Evolutionary conservation across 108 stramenopile species (phyloP), one percentile per base, ranked within the genome.

Genomic region (Stephanodiscus minutulus): DNA sequence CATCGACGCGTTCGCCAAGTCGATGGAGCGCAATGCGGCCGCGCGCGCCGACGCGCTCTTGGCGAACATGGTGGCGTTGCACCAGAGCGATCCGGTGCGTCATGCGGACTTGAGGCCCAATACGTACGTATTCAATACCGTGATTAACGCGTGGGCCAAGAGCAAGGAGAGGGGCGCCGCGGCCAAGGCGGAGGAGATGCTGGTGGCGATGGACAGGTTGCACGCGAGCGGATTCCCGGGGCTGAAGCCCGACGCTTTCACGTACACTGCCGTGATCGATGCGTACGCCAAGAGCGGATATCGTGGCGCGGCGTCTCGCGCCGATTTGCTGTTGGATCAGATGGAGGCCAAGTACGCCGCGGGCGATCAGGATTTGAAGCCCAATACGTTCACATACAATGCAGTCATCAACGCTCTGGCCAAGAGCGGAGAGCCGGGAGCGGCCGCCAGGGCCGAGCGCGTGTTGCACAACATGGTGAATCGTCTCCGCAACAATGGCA

Each of bases 181-280:
- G 1, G 83, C 87, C 13, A 91, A 92, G 70, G 93, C 93, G 4
- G 91, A 92, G 66, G 93, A 90, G 73, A 90, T 94, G 91, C 77
- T 94, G 10, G 77, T 88, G 10, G 89, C 87, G 10, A 94, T 94
- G 93, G 86, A 82, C 64, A 65, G 83, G 56, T 75, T 91, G 33
- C 87, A 88, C 79, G 86, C 80, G 0, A 76, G 79, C 50, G 91
- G 91, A 29, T 85, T 89, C 74, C 85, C 85, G 8, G 89, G 83
- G 63, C 64, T 94, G 50, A 94, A 92, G 64, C 93, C 93, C 10
- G 91, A 94, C 76, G 85, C 89, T 6, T 91, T 94, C 70, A 94
- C 91, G 21, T 91, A 92, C 72, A 94, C 89, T 27, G 90, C 84
- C 25, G 85, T 87, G 12, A 90, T 92, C 69, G 88, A 91, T 68